phyloP scores from a whole-genome alignment of 257 asterid species.

The Rehmannia glutinosa region DNA sequence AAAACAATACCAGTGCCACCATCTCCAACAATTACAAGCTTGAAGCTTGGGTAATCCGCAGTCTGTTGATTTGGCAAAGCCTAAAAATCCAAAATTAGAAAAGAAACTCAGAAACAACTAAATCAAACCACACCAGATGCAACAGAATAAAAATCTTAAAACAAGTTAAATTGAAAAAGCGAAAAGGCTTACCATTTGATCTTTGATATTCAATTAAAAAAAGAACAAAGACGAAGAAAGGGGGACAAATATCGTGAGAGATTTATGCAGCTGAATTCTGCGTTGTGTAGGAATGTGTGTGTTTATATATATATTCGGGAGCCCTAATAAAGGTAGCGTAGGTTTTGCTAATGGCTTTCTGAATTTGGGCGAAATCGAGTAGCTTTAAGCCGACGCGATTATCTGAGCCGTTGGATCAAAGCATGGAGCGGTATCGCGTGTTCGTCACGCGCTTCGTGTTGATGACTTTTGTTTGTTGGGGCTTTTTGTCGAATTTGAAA shows the following conservation, averaged over 20 bases:
- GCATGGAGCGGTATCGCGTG: slow-evolving; percentile 3
- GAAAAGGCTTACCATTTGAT: slow-evolving; percentile 27
- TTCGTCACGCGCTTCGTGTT: slow-evolving; percentile 10
- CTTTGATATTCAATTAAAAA: neutral
- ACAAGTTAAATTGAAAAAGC: neutral
- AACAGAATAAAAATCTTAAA: neutral
- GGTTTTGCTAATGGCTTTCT: slow-evolving; percentile 33
- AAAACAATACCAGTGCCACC: slow-evolving; percentile 69
- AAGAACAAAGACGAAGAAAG: neutral
- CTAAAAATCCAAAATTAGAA: slow-evolving; percentile 18
- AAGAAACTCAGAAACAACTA: neutral
- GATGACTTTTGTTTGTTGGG: neutral
- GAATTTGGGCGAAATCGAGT: slow-evolving; percentile 19
- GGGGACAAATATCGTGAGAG: neutral
- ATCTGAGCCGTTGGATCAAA: slow-evolving; percentile 49
- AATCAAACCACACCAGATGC: neutral
- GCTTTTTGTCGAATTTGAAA: neutral
- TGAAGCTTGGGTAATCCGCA: slow-evolving; percentile 79
- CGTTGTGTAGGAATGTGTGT: neutral
- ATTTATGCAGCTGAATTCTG: neutral
- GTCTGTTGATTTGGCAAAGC: slow-evolving; percentile 77
- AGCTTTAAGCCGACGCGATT: slow-evolving; percentile 55
- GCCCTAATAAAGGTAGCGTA: slow-evolving; percentile 26
- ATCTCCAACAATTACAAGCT: slow-evolving; percentile 90
- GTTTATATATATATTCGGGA: slow-evolving; percentile 16